These are phyloP conservation scores for Chlorella variabilis DNA, from an alignment of 163 green algal genomes.

Conservation along the genomic window DNA sequence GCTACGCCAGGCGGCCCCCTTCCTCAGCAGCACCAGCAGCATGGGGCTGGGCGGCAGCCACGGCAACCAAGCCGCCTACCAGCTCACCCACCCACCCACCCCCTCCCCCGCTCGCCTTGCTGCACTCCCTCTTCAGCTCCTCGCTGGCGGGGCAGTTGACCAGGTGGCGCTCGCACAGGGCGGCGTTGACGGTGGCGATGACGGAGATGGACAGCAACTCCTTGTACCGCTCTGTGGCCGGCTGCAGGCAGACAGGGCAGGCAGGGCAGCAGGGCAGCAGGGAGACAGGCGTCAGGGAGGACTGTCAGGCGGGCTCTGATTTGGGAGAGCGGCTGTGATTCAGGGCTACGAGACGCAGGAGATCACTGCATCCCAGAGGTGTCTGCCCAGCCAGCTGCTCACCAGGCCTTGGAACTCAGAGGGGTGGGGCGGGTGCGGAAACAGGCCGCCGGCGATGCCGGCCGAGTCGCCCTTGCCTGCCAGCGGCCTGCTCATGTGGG, in stretches of 20 bases:
- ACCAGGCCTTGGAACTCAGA: not conserved
- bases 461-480: not conserved
- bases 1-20: no score
- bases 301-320: no score
- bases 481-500: constrained; percentile 11
- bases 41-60: no score
- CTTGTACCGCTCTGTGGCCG: not conserved
- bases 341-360: no score
- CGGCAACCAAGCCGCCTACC: no score
- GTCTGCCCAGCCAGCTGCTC: not conserved
- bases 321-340: no score
- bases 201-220: constrained; percentile 18
- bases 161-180: constrained; percentile 75
- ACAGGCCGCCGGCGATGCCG: constrained; percentile 43
- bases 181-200: constrained; percentile 74
- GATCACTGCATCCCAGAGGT: no score
- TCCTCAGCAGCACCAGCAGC: no score
- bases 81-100: no score
- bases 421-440: constrained; percentile 51
- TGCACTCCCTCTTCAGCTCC: constrained; percentile 31
- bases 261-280: no score
- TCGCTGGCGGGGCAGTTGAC: constrained; percentile 56
- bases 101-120: not conserved
- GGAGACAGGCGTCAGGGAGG: no score
- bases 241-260: not conserved